Percentiles rank a stretch among this genome's conserved stretches.
phyloP scores from a whole-genome alignment of 1,139 yeast genomes.

The Oligophagozyma castellii region DNA sequence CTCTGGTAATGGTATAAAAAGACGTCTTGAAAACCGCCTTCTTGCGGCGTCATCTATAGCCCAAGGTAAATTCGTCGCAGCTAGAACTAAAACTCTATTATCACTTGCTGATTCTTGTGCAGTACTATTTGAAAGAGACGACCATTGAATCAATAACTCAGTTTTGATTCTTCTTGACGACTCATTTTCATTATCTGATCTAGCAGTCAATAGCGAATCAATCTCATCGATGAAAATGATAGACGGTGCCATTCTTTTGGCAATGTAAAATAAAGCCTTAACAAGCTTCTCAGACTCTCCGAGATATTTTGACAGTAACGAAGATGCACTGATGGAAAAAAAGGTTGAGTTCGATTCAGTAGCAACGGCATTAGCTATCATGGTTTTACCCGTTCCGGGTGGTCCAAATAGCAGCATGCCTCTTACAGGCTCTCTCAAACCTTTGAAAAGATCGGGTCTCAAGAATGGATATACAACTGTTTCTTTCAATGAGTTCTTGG shows the following conservation, averaged over 20 bases:
- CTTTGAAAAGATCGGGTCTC: conserved; percentile 48
- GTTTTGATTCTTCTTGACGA: conserved; percentile 44
- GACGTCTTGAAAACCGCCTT: conserved; percentile 46
- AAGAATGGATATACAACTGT: conserved; percentile 55
- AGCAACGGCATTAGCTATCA: conserved; percentile 57
- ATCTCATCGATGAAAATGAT: conserved; percentile 45
- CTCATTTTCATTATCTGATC: conserved; percentile 37
- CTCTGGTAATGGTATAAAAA: conserved; percentile 55
- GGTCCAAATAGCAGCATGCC: conserved; percentile 58
- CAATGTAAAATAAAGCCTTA: conserved; percentile 43
- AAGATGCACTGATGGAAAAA: conserved; percentile 48
- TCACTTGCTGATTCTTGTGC: conserved; percentile 23
- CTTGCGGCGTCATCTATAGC: conserved; percentile 56
- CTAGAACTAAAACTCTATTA: conserved; percentile 41
- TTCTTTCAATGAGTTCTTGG: conserved; percentile 46
- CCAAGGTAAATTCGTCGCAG: conserved; percentile 60
- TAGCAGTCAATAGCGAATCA: conserved; percentile 43
- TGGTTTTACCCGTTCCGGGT: conserved; percentile 34
- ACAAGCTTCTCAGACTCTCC: conserved; percentile 55
- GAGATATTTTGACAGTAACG: conserved; percentile 46
- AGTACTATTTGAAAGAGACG: conserved; percentile 45
- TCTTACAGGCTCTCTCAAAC: conserved; percentile 48
- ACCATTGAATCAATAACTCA: conserved; percentile 54
- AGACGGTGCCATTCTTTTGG: conserved; percentile 34
- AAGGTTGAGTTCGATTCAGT: conserved; percentile 53